Evolutionary conservation across 2,329 filamentous ascomycete species (phyloP).

Genomic region (Scedosporium dehoogii): DNA sequence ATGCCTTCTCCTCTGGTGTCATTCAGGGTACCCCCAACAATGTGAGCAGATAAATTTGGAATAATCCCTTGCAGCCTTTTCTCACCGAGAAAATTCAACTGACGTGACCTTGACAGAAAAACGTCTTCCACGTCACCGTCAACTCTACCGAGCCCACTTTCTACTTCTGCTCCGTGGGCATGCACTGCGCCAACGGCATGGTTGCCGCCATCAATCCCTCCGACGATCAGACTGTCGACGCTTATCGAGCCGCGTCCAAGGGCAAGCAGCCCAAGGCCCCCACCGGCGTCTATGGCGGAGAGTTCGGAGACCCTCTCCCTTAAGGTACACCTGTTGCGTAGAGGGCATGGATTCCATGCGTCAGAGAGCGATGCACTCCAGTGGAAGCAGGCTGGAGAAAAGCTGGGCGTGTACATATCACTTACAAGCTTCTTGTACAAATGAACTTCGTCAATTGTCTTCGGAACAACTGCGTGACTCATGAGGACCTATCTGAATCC

Average conservation of each 20-base stretch:
- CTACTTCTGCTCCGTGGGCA: slow-evolving; percentile 18
- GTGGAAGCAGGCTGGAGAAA: background rate
- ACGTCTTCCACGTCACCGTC: slow-evolving; percentile 17
- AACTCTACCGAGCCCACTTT: slow-evolving; percentile 19
- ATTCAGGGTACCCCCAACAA: slow-evolving; percentile 1
- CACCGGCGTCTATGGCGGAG: background rate
- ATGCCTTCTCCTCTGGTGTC: slow-evolving; percentile 5
- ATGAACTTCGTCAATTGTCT: no score
- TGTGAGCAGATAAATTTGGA: background rate
- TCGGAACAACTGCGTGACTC: no score
- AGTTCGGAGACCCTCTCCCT: background rate
- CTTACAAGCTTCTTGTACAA: background rate
- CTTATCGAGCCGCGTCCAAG: background rate
- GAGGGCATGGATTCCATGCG: background rate
- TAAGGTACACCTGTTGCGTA: background rate
- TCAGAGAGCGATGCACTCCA: background rate
- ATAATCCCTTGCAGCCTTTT: background rate
- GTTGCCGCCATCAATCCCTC: slow-evolving; percentile 19
- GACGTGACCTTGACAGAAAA: slow-evolving; percentile 1
- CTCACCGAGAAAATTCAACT: background rate
- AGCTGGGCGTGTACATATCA: background rate
- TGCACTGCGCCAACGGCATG: slow-evolving; percentile 22
- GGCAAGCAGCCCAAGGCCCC: background rate
- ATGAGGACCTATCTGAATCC: no score
- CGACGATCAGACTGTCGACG: slow-evolving; percentile 13